phyloP scores from a whole-genome alignment of 768 basidiomycete genomes.

The Clavulina sp. region DNA sequence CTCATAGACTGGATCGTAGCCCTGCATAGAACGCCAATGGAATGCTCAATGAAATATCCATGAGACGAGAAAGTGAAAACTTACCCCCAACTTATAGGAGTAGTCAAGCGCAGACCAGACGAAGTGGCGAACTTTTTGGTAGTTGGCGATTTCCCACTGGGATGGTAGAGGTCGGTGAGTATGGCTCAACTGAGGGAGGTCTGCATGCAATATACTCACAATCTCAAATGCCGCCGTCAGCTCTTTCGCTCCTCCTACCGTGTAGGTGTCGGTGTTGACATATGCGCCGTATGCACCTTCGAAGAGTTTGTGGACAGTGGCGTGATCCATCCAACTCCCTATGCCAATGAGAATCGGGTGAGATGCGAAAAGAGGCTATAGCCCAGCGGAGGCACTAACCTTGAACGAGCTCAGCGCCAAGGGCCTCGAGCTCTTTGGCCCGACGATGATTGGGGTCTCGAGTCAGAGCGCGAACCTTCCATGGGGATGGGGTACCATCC shows the following conservation, averaged over 20 bases:
- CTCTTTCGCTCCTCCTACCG: slow-evolving; percentile 5
- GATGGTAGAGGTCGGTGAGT: too few relatives aligned
- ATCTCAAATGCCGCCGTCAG: neutral
- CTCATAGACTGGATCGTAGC: slow-evolving; percentile 19
- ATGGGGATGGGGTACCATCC: neutral
- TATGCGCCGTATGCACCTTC: slow-evolving; percentile 5
- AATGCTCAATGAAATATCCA: neutral
- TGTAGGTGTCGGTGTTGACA: slow-evolving; percentile 6
- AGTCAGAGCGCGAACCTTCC: neutral
- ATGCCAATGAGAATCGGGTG: neutral
- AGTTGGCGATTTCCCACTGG: slow-evolving; percentile 3
- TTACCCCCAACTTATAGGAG: slow-evolving; percentile 20
- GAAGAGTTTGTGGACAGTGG: neutral
- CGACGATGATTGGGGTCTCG: neutral
- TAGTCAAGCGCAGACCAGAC: slow-evolving; percentile 29
- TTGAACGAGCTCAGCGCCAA: neutral
- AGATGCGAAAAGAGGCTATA: neutral
- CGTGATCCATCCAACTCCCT: neutral
- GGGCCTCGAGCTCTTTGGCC: neutral
- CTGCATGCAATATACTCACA: too few relatives aligned
- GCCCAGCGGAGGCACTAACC: too few relatives aligned
- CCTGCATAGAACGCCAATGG: neutral
- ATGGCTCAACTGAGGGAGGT: too few relatives aligned
- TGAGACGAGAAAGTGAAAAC: too few relatives aligned
- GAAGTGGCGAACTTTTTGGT: slow-evolving; percentile 2